Conservation (phyloP, 1,139 yeast genomes). For the Ogataea hybrid region DNA sequence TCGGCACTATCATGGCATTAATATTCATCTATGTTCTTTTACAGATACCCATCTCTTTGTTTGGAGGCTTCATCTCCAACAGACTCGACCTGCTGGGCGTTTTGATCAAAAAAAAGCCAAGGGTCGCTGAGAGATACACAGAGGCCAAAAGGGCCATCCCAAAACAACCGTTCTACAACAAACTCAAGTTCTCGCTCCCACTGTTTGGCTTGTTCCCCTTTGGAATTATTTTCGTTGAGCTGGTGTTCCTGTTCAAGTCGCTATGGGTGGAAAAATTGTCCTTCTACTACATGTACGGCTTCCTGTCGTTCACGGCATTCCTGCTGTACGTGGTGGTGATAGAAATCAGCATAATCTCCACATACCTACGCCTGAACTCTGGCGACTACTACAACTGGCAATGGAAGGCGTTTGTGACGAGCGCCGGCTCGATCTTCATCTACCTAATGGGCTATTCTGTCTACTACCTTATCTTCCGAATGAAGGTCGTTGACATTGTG, state of each 20-base stretch:
- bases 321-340: conserved; percentile 61
- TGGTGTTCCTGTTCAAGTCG: conserved; percentile 70
- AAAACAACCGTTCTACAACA: conserved; percentile 38
- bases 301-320: conserved; percentile 59
- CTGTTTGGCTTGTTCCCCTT: conserved; percentile 74
- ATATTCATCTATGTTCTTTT: conserved; percentile 57
- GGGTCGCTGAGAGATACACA: conserved; percentile 26
- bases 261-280: conserved; percentile 81
- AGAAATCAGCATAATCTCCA: conserved; percentile 73
- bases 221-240: conserved; percentile 76
- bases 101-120: conserved; percentile 14
- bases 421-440: conserved; percentile 68
- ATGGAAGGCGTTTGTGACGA: conserved; percentile 76
- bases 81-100: conserved; percentile 25
- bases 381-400: conserved; percentile 71
- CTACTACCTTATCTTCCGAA: conserved; percentile 57
- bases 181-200: conserved; percentile 27
- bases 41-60: conserved; percentile 69
- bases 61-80: conserved; percentile 69
- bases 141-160: conserved; percentile 36
- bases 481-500: conserved; percentile 65
- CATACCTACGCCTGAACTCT: conserved; percentile 60
- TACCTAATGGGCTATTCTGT: conserved; percentile 68
- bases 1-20: conserved; percentile 64
- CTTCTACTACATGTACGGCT: conserved; percentile 79